phyloP scores from a whole-genome alignment of 495 filamentous ascomycete genomes.

The Darksidea phi region DNA sequence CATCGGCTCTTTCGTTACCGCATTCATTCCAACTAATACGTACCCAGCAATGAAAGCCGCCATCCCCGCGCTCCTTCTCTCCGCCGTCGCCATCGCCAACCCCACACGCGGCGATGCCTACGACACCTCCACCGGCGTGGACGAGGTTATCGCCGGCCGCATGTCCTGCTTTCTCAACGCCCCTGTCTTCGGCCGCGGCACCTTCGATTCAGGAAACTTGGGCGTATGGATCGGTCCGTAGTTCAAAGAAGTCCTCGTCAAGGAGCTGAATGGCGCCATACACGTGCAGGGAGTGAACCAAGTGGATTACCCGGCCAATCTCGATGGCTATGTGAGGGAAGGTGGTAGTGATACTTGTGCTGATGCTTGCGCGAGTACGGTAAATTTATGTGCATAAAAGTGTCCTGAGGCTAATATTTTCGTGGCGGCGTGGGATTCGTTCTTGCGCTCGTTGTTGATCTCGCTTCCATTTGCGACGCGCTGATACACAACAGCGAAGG shows the following conservation, averaged over 20 bases:
- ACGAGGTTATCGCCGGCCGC: background rate
- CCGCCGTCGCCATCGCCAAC: no score
- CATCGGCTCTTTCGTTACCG: no score
- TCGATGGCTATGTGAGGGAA: slow-evolving; percentile 4
- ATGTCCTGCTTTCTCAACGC: background rate
- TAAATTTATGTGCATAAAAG: background rate
- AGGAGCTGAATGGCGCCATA: background rate
- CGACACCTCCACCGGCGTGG: slow-evolving; percentile 7
- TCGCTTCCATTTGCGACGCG: background rate
- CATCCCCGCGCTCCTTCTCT: no score
- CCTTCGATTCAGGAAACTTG: slow-evolving; percentile 10
- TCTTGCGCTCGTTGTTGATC: background rate
- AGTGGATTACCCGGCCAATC: slow-evolving; percentile 2
- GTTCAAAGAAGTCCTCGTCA: background rate
- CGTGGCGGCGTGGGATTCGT: background rate
- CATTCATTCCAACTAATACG: no score
- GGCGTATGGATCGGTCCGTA: slow-evolving; percentile 11
- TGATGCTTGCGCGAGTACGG: background rate
- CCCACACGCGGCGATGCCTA: no score
- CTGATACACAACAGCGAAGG: background rate
- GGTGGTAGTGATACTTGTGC: slow-evolving; percentile 5
- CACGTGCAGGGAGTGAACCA: background rate
- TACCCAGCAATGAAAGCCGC: no score
- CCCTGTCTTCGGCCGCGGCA: slow-evolving; percentile 2
- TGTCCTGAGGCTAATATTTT: background rate